These are phyloP conservation scores for Sugiyamaella chiloensis DNA, from an alignment of 805 yeast genomes.

Conservation along the genomic window DNA sequence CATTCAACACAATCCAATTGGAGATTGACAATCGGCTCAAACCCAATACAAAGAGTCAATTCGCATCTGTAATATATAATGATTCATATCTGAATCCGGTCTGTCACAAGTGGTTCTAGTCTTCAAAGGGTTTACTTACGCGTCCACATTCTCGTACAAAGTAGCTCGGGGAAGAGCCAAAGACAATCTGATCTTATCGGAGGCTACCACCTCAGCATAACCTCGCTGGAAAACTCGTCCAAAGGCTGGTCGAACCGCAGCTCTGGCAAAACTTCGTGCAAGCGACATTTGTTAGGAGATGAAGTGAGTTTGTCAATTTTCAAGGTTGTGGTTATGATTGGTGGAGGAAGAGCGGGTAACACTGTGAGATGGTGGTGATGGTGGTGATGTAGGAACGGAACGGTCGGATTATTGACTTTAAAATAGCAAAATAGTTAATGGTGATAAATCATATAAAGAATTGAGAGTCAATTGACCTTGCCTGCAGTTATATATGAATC, in stretches of 20 bases:
- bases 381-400: no score
- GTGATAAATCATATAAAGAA: no score
- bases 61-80: background rate
- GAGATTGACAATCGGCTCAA: no score
- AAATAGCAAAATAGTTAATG: no score
- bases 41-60: no score
- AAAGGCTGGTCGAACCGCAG: constrained; percentile 17
- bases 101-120: background rate
- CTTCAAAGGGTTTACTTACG: constrained; percentile 26
- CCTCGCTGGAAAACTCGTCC: constrained; percentile 49
- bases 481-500: no score
- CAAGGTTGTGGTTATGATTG: constrained; percentile 1
- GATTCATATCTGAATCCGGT: no score
- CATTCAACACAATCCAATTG: no score
- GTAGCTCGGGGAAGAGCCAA: constrained; percentile 84
- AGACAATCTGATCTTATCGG: constrained; percentile 79
- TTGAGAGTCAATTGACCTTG: no score
- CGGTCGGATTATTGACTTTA: no score
- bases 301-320: background rate
- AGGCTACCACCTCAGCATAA: constrained; percentile 79
- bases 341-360: constrained; percentile 1
- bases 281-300: constrained; percentile 16
- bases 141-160: constrained; percentile 33
- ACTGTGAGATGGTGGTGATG: no score
- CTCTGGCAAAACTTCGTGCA: constrained; percentile 19